A percentile compares a stretch with the other conserved stretches of the same genome.
Conservation (phyloP, 148 eudicot genomes). For the Chenopodium berlandieri region DNA sequence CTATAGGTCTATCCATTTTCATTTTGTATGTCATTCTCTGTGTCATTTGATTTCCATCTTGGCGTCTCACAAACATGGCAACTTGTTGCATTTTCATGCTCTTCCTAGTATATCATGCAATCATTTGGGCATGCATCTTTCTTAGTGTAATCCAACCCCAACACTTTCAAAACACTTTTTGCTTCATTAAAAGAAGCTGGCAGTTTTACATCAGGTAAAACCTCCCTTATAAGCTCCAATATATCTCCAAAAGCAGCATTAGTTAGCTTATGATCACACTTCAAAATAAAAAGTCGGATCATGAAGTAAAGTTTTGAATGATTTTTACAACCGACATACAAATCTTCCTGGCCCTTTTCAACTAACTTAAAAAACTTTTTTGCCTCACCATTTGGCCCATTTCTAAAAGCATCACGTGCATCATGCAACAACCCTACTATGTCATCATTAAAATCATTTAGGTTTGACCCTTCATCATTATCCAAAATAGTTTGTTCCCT, state of each 20-base stretch:
- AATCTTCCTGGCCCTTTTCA: not conserved
- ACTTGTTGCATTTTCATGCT: not conserved
- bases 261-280: not conserved
- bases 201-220: not conserved
- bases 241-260: not conserved
- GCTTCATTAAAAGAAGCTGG: not conserved
- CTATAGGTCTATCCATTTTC: not conserved
- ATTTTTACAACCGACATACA: not conserved
- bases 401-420: not conserved
- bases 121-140: not conserved
- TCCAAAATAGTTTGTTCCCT: not conserved
- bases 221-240: not conserved
- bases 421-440: not conserved
- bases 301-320: not conserved
- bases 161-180: not conserved
- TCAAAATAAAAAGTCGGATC: not conserved
- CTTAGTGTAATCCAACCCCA: conserved; percentile 3
- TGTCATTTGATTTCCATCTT: not conserved
- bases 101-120: conserved; percentile 3
- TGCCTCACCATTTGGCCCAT: not conserved
- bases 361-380: conserved; percentile 4
- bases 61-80: not conserved
- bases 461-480: not conserved
- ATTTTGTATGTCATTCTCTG: not conserved
- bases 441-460: not conserved